Evolutionary conservation across 129 eudicot species (phyloP).

Genomic region (Lonicera japonica): DNA sequence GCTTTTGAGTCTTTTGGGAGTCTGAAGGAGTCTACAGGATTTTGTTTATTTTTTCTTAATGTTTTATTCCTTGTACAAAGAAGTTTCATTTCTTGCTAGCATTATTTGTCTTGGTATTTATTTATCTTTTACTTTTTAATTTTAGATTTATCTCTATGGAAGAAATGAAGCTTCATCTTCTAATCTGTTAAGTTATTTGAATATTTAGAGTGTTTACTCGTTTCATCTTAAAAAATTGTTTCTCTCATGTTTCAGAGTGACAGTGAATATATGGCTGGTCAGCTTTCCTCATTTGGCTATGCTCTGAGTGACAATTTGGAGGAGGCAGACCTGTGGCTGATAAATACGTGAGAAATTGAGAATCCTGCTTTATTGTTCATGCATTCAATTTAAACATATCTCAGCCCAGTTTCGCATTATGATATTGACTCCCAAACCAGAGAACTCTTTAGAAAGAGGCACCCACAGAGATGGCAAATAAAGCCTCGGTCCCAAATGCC

Average conservation of each 20-base stretch:
- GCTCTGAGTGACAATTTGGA: constrained; percentile 69
- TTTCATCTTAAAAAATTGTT: neutral
- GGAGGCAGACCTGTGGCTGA: constrained; percentile 92
- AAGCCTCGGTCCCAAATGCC: too few relatives aligned
- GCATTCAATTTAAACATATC: neutral
- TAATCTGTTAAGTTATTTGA: neutral
- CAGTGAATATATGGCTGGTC: constrained; percentile 98
- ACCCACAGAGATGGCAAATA: too few relatives aligned
- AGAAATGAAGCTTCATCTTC: neutral
- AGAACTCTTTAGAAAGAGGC: too few relatives aligned
- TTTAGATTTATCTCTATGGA: too few relatives aligned
- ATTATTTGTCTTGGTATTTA: neutral
- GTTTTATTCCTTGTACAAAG: too few relatives aligned
- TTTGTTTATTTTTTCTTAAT: too few relatives aligned
- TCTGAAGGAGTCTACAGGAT: too few relatives aligned
- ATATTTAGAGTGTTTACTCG: neutral
- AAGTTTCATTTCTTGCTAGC: too few relatives aligned
- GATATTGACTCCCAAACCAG: too few relatives aligned
- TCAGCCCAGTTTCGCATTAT: too few relatives aligned
- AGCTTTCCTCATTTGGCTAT: constrained; percentile 93
- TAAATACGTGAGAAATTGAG: constrained; percentile 62
- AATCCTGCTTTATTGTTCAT: constrained; percentile 6
- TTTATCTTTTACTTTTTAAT: too few relatives aligned
- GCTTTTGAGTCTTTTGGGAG: too few relatives aligned
- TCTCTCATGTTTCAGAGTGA: constrained; percentile 69